phyloP scores from a whole-genome alignment of 371 early-diverging fungal species.

The Nematocida major region DNA sequence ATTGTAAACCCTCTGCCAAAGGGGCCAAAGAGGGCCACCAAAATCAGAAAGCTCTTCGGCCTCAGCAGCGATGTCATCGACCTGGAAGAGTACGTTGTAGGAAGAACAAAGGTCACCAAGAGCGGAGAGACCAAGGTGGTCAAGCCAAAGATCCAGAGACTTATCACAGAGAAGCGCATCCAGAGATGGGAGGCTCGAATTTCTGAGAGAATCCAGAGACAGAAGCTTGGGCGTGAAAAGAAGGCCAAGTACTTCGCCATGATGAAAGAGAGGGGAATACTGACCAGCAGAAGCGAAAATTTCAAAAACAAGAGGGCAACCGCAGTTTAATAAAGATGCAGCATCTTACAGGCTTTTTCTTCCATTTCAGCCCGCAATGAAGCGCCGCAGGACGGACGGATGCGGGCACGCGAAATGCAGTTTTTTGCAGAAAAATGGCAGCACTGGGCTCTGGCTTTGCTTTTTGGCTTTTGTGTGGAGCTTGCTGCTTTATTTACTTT shows the following conservation, averaged over 20 bases:
- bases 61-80: slow-evolving; percentile 88
- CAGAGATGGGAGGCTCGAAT: slow-evolving; percentile 39
- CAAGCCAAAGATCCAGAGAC: slow-evolving; percentile 51
- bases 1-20: slow-evolving; percentile 78
- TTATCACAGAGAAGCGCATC: slow-evolving; percentile 45
- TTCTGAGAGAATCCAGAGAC: slow-evolving; percentile 23
- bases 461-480: background rate
- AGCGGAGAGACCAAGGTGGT: slow-evolving; percentile 2
- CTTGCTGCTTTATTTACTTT: background rate
- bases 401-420: too few relatives aligned
- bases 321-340: background rate
- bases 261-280: slow-evolving; percentile 40
- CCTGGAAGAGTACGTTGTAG: slow-evolving; percentile 82
- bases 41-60: slow-evolving; percentile 91
- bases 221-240: background rate
- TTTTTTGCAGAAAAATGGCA: background rate
- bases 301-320: slow-evolving; percentile 1
- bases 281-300: slow-evolving; percentile 8
- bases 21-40: slow-evolving; percentile 92
- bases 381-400: too few relatives aligned
- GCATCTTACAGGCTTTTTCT: too few relatives aligned
- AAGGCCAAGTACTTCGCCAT: slow-evolving; percentile 43
- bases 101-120: slow-evolving; percentile 22
- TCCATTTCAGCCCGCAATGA: too few relatives aligned
- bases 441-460: background rate